Base-by-base conservation (phyloP, 2,329 filamentous ascomycete genomes). In the Fusarium xyrophilum region DNA sequence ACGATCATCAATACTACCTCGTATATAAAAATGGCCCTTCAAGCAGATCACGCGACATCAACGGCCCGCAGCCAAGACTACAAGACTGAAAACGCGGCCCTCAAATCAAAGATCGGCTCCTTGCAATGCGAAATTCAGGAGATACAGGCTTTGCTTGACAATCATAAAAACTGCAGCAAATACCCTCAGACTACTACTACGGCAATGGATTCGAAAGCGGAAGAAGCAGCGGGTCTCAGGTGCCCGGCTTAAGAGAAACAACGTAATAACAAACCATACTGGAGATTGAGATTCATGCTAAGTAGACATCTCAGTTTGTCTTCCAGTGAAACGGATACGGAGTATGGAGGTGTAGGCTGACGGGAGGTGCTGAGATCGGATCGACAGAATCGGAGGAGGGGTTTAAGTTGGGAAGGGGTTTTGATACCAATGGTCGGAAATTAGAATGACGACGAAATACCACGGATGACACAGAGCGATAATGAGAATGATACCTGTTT, bases 201-300 rank as follows among this genome's bases (percentile, higher is more conserved):
- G 9, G 6, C 4, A 3, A 0, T 44, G 27, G 14, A 21, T 11
- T 23, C 47, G 0, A 44, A 65, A 35, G 9, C 11, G 7, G 1
- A 15, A 23, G n/a, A 65, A 14, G 9, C 23, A 2, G 9, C 14
- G 23, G 3, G 42, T 2, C 12, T 65, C 6, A 30, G 40, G 4
- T 35, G 32, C 7, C 54, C 12, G 1, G n/a, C 59, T 1, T 63
- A 3, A 8, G 5, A n/a, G 0, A 2, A 35, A 15, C 10, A 13
- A 30, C 0, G 21, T 33, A 46, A 54, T 0, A n/a, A 13, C 3
- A 3, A 10, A 27, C 8, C 3, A 43, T 30, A 28, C 66, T 36
- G 78, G 78, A 15, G 74, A 74, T 27, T 80, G 28, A 5, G 27
- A 30, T n/a, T 6, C 5, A 21, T 23, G 13, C 36, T 46, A 13